Evolutionary conservation across 1,139 yeast species (phyloP).

Genomic region (Candida labiduridarum): DNA sequence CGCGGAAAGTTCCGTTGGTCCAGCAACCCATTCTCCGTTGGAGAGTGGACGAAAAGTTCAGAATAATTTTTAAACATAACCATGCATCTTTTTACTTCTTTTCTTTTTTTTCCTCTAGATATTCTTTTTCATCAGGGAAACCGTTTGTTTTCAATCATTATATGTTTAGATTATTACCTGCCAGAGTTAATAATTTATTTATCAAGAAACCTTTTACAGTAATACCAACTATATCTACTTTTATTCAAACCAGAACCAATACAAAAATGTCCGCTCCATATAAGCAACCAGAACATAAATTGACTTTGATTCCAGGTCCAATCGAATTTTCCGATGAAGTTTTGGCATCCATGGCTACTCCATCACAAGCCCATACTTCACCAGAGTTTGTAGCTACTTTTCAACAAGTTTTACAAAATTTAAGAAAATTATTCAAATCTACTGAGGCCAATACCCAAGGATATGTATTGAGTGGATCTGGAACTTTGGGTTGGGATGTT

Average conservation of each 20-base stretch:
- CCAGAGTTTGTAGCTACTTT: constrained; percentile 81
- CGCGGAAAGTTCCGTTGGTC: constrained; percentile 6
- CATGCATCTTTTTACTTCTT: not conserved
- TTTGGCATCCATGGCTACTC: constrained; percentile 78
- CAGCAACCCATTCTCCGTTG: not conserved
- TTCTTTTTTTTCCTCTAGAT: not conserved
- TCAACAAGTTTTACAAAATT: constrained; percentile 64
- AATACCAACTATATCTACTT: constrained; percentile 4
- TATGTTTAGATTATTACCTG: constrained; percentile 4
- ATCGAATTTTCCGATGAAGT: constrained; percentile 86
- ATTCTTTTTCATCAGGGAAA: not conserved
- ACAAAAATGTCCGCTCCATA: constrained; percentile 14
- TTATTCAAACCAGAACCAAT: not conserved
- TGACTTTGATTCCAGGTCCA: constrained; percentile 90
- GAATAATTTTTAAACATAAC: not conserved
- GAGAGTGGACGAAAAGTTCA: not conserved
- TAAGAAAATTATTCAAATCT: constrained; percentile 76
- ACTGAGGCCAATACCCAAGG: constrained; percentile 70
- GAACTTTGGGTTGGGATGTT: constrained; percentile 95
- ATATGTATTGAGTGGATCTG: constrained; percentile 83
- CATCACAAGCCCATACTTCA: constrained; percentile 89
- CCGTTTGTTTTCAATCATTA: not conserved
- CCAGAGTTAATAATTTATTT: not conserved
- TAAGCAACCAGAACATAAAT: constrained; percentile 52
- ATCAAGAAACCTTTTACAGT: not conserved